Conservation (phyloP, 1,284 basidiomycete species). For the Schizopora paradoxa region DNA sequence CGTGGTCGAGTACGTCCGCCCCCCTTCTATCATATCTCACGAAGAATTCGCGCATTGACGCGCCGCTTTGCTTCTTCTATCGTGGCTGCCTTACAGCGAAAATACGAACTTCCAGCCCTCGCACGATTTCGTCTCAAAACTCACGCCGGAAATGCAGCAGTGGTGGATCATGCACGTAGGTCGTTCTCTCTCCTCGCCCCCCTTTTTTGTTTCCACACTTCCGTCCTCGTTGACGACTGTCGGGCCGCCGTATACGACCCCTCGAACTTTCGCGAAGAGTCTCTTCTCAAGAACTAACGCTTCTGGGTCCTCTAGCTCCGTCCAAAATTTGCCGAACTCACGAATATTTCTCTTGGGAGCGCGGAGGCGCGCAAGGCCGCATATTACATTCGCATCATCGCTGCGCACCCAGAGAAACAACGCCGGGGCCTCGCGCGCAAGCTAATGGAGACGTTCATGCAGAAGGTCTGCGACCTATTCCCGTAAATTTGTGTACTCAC, state of each 20-base stretch:
- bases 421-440: slow-evolving; percentile 11
- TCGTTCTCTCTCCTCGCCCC: not conserved
- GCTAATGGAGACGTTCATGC: slow-evolving; percentile 11
- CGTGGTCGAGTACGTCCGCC: slow-evolving; percentile 5
- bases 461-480: slow-evolving; percentile 5
- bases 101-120: not conserved
- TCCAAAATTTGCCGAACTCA: slow-evolving; percentile 14
- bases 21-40: too few relatives aligned
- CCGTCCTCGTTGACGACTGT: too few relatives aligned
- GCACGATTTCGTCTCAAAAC: slow-evolving; percentile 12
- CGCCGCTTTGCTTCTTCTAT: not conserved
- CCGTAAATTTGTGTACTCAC: too few relatives aligned
- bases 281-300: not conserved
- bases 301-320: slow-evolving; percentile 6
- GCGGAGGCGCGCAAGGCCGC: slow-evolving; percentile 9
- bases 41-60: too few relatives aligned
- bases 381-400: slow-evolving; percentile 12
- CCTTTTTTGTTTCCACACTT: too few relatives aligned
- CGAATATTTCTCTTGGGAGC: slow-evolving; percentile 8
- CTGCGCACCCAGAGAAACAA: slow-evolving; percentile 13
- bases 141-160: slow-evolving; percentile 18
- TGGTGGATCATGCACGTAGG: slow-evolving; percentile 18
- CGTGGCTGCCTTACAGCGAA: not conserved
- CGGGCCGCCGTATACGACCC: too few relatives aligned
- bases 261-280: too few relatives aligned